Evolutionary conservation across 2,329 filamentous ascomycete genomes (phyloP), one percentile per base, ranked within the genome.

Genomic region (Calonectria pauciramosa): DNA sequence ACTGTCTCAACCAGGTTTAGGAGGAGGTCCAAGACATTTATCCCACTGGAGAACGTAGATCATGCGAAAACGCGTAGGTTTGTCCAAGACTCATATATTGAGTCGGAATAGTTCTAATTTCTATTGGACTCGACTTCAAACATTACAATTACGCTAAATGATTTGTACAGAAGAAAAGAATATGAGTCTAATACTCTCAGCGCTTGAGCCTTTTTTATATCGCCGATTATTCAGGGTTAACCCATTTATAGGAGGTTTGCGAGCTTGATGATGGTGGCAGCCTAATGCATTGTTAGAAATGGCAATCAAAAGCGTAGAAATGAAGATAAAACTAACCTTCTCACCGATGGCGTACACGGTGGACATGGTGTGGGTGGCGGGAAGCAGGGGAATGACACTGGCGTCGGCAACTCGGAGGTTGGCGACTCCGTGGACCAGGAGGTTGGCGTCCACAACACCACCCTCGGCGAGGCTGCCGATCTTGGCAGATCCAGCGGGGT

Each of bases 391-490:
- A 36, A 82, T 82, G 18, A 82, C 75, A 44, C 80, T 81, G 0
- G 80, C 79, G 73, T 87, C 85, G 0, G 89, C 86, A 16, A 89
- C 86, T 0, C 81, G 71, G 5, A 82, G 74, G 1, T 77, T 75
- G 32, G 67, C 23, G 0, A 81, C 60, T 1, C 79, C 81, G 18
- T 82, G 77, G 2, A 82, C 81, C 18, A 73, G 65, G 44, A 82
- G 77, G 20, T 78, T 51, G 26, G 70, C 47, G 1, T 82, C 81
- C 11, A 82, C 81, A 1, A 82, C 80, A 28, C 87, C 88, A 4
- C 87, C 88, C 1, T 86, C 80, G 4, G 83, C 83, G 8, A 82
- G 81, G 11, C 84, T 85, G 68, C 88, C 81, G 84, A 90, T 88
- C 68, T 79, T 76, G 34, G 74, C 76, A 1, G 78, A 75, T 0